A percentile compares a stretch with the other conserved stretches of the same genome.
Evolutionary conservation across 2,329 filamentous ascomycete genomes (phyloP).

Genomic region (Blastomyces silverae): DNA sequence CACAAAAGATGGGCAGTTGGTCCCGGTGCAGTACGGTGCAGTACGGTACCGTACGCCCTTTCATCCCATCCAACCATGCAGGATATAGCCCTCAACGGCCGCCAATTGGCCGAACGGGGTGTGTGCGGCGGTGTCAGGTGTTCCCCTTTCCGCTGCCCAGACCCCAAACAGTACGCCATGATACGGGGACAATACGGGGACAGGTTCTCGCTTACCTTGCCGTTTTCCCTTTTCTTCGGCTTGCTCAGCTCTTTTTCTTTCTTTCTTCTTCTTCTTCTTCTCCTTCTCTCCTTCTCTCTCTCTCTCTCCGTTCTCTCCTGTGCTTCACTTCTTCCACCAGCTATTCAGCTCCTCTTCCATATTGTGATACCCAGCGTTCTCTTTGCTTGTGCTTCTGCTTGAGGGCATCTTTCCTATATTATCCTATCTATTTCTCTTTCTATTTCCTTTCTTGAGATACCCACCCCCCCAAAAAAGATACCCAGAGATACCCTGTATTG

Average conservation of each 20-base stretch:
- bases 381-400: slow-evolving; percentile 29
- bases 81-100: neutral
- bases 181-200: neutral
- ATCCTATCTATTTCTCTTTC: slow-evolving; percentile 19
- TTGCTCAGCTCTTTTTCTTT: slow-evolving; percentile 23
- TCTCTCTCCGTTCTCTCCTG: slow-evolving; percentile 23
- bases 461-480: slow-evolving; percentile 17
- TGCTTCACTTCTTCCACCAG: slow-evolving; percentile 20
- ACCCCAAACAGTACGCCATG: neutral
- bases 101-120: neutral
- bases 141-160: neutral
- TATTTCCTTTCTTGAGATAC: slow-evolving; percentile 32
- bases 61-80: neutral
- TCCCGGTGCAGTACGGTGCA: neutral
- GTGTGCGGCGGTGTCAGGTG: neutral
- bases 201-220: slow-evolving; percentile 23
- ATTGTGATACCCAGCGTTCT: slow-evolving; percentile 38
- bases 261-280: slow-evolving; percentile 25
- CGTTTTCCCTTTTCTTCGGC: slow-evolving; percentile 22
- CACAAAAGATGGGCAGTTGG: neutral
- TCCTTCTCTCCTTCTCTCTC: slow-evolving; percentile 24
- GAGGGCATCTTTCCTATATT: slow-evolving; percentile 23
- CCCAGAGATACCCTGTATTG: slow-evolving; percentile 16
- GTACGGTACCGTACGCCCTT: neutral
- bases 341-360: slow-evolving; percentile 25